phyloP scores from a whole-genome alignment of 1,284 basidiomycete species.

The Amylostereum chailletii region DNA sequence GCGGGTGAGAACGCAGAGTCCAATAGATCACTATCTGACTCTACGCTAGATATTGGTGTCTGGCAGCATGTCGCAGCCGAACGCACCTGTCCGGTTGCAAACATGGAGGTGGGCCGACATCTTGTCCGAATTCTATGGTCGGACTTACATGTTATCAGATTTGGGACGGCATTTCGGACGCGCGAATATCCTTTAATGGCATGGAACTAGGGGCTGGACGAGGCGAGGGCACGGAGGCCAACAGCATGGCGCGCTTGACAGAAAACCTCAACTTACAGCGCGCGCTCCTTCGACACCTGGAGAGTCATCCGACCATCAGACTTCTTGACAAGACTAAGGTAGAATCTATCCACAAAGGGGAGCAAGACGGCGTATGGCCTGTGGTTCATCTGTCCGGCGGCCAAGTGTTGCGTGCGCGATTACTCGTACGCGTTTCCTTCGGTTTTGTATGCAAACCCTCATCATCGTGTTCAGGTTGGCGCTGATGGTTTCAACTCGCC shows the following conservation, averaged over 20 bases:
- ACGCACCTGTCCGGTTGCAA: slow-evolving; percentile 67
- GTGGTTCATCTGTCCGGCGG: slow-evolving; percentile 63
- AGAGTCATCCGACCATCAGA: slow-evolving; percentile 33
- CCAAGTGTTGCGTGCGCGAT: slow-evolving; percentile 51
- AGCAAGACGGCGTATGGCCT: slow-evolving; percentile 58
- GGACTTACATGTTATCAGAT: slow-evolving; percentile 38
- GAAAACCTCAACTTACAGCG: slow-evolving; percentile 91
- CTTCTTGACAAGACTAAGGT: slow-evolving; percentile 67
- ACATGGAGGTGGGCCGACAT: slow-evolving; percentile 66
- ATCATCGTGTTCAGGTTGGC: slow-evolving; percentile 56
- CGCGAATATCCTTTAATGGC: slow-evolving; percentile 67
- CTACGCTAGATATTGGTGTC: slow-evolving; percentile 63
- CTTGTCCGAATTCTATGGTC: background rate
- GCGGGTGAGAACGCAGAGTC: slow-evolving; percentile 28
- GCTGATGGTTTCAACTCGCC: slow-evolving; percentile 96
- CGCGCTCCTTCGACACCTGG: slow-evolving; percentile 58
- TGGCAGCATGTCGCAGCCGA: slow-evolving; percentile 73
- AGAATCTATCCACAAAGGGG: slow-evolving; percentile 43
- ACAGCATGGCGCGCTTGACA: slow-evolving; percentile 70
- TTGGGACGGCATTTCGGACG: slow-evolving; percentile 83
- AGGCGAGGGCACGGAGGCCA: slow-evolving; percentile 17
- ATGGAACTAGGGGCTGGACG: slow-evolving; percentile 32
- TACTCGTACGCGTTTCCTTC: slow-evolving; percentile 47
- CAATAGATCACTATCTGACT: background rate
- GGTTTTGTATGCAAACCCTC: slow-evolving; percentile 3